A percentile compares a stretch with the other conserved stretches of the same genome.
Conservation (phyloP, 495 filamentous ascomycete species). For the Darksidea phi region DNA sequence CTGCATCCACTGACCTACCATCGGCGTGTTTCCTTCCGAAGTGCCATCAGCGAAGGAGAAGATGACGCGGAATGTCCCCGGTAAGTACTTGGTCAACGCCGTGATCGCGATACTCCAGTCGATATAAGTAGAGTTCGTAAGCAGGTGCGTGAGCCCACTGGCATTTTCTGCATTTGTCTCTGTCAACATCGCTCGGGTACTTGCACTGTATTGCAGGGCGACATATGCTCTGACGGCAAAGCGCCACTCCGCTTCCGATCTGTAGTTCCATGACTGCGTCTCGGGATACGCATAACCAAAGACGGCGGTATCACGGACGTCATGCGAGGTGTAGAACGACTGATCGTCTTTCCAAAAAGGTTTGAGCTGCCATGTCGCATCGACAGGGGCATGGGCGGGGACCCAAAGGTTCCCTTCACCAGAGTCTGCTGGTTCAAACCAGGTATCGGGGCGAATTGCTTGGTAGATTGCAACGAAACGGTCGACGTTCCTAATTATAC, state of each 20-base stretch:
- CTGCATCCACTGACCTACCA: not conserved
- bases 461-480: constrained; percentile 50
- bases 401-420: constrained; percentile 42
- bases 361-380: constrained; percentile 46
- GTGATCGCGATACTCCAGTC: constrained; percentile 14
- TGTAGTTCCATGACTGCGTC: constrained; percentile 20
- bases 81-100: not conserved
- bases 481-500: constrained; percentile 52
- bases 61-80: constrained; percentile 4
- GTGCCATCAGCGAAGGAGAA: constrained; percentile 15
- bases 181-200: not conserved
- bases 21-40: constrained; percentile 1
- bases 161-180: not conserved
- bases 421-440: constrained; percentile 33
- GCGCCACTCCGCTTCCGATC: not conserved
- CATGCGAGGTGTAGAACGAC: constrained; percentile 46
- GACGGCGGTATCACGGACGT: constrained; percentile 31
- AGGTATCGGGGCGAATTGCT: constrained; percentile 39
- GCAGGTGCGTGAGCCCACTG: not conserved
- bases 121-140: not conserved
- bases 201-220: constrained; percentile 15
- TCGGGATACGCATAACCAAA: constrained; percentile 55
- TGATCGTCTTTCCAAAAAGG: constrained; percentile 47
- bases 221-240: constrained; percentile 12
- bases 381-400: constrained; percentile 35